Percentiles rank a stretch among this genome's conserved stretches.
Conservation (phyloP, 441 rosid species). For the Pelargonium australe region DNA sequence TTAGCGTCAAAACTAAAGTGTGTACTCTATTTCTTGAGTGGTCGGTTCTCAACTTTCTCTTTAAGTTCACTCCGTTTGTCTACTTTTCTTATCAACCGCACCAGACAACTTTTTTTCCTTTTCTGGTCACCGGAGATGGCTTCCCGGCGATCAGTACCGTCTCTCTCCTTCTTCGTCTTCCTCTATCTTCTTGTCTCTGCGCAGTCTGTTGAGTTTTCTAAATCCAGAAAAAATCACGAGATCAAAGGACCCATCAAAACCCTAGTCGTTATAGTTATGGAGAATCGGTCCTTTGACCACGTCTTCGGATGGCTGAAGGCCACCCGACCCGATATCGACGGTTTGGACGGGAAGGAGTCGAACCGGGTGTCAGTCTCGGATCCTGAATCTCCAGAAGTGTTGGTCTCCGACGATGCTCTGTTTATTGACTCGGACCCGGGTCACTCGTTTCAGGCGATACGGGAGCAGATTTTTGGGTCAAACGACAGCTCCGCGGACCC, state of each 20-base stretch:
- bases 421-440: constrained; percentile 97
- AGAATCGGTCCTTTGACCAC: constrained; percentile 92
- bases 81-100: not conserved
- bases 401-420: constrained; percentile 76
- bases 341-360: constrained; percentile 85
- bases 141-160: constrained; percentile 27
- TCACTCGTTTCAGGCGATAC: constrained; percentile 85
- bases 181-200: constrained; percentile 39
- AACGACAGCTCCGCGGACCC: constrained; percentile 44
- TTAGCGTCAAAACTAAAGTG: too few species aligned
- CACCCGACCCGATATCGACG: constrained; percentile 58
- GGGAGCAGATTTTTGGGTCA: constrained; percentile 71
- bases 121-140: constrained; percentile 30
- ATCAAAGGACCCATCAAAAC: constrained; percentile 56
- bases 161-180: constrained; percentile 26
- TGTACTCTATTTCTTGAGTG: too few species aligned
- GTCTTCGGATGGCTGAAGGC: constrained; percentile 96
- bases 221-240: constrained; percentile 20
- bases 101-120: not conserved
- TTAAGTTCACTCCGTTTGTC: too few species aligned
- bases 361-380: constrained; percentile 52
- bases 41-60: not conserved
- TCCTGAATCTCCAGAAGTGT: constrained; percentile 34
- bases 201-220: constrained; percentile 24
- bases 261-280: constrained; percentile 78